Evolutionary conservation across 2,329 filamentous ascomycete genomes (phyloP).

Genomic region (Diaporthe sp.): DNA sequence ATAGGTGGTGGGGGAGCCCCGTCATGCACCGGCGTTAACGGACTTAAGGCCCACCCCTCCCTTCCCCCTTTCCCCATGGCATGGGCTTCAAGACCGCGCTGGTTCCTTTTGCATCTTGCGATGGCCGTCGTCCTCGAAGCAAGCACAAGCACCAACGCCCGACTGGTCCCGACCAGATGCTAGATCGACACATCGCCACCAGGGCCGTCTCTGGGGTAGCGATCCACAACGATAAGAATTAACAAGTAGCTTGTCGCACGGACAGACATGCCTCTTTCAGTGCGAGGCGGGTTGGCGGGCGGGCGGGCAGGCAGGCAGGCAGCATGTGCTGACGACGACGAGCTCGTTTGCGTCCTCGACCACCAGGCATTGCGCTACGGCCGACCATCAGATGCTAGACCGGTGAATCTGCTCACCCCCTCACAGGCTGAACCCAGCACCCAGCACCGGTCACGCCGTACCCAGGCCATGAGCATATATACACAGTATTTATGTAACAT

Average conservation of each 20-base stretch:
- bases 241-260: neutral
- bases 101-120: neutral
- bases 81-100: too few species aligned
- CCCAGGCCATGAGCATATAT: neutral
- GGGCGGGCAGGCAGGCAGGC: neutral
- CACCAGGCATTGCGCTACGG: neutral
- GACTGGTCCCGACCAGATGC: neutral
- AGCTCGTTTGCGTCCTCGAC: neutral
- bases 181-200: too few species aligned
- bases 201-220: neutral
- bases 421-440: conserved; percentile 18
- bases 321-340: conserved; percentile 14
- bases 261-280: neutral
- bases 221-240: neutral
- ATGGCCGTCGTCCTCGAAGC: neutral
- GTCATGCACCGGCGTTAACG: conserved; percentile 15
- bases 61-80: neutral
- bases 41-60: conserved; percentile 1
- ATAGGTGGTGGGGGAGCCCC: neutral
- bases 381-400: neutral
- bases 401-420: neutral
- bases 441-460: neutral
- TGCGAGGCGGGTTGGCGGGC: neutral
- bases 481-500: neutral
- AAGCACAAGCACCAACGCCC: neutral